These are phyloP conservation scores for Phellopilus nigrolimitatus DNA, from an alignment of 1,284 basidiomycete species.

Conservation along the genomic window DNA sequence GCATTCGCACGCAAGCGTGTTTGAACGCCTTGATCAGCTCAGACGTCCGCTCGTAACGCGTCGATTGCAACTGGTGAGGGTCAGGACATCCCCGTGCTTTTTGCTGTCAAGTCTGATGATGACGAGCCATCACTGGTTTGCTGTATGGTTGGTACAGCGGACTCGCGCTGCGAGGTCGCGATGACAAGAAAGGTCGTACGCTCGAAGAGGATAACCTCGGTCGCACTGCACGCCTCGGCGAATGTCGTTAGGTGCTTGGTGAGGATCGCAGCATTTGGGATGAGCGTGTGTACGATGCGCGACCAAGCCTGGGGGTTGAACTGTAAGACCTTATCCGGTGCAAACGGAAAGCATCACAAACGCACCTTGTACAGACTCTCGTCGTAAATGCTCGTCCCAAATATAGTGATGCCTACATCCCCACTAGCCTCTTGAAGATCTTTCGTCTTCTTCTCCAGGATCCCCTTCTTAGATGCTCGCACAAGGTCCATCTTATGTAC, in stretches of 20 bases:
- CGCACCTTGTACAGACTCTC: slow-evolving; percentile 92
- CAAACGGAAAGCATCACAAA: slow-evolving; percentile 6
- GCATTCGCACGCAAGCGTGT: slow-evolving; percentile 77
- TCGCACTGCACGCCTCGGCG: slow-evolving; percentile 80
- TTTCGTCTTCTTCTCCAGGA: slow-evolving; percentile 64
- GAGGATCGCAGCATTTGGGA: slow-evolving; percentile 90
- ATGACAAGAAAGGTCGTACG: slow-evolving; percentile 97
- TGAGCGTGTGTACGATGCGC: slow-evolving; percentile 91
- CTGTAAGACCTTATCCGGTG: slow-evolving; percentile 1
- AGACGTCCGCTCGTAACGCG: slow-evolving; percentile 92
- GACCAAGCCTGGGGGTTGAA: slow-evolving; percentile 81
- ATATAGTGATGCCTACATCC: slow-evolving; percentile 57
- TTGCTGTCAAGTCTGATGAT: slow-evolving; percentile 23
- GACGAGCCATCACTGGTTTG: slow-evolving; percentile 28
- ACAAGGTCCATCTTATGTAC: slow-evolving; percentile 97
- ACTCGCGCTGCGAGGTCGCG: slow-evolving; percentile 55
- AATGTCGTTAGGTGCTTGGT: slow-evolving; percentile 83
- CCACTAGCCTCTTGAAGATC: slow-evolving; percentile 67
- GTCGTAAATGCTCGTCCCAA: slow-evolving; percentile 98
- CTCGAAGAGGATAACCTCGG: slow-evolving; percentile 95
- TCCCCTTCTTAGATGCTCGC: slow-evolving; percentile 49
- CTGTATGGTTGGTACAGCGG: slow-evolving; percentile 15
- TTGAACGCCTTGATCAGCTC: slow-evolving; percentile 96
- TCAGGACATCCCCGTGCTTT: slow-evolving; percentile 25
- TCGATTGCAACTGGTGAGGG: slow-evolving; percentile 58